A percentile compares a stretch with the other conserved stretches of the same genome.
These are phyloP conservation scores for Lachancea fermentati DNA, from an alignment of 805 yeast species.

Conservation along the genomic window DNA sequence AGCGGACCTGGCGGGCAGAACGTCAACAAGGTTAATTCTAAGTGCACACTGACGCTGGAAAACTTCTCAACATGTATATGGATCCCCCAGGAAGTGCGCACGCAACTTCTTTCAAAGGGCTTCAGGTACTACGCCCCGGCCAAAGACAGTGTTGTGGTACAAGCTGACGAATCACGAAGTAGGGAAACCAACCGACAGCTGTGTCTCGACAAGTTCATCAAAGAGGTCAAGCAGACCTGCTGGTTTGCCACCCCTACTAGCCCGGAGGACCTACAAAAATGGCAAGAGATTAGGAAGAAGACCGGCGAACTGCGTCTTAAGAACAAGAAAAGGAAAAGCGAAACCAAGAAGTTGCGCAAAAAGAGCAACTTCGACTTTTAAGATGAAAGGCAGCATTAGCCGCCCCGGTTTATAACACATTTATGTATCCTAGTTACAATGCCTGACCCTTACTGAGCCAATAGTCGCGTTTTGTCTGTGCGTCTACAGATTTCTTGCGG, in stretches of 20 bases:
- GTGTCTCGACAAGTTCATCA: conserved; percentile 55
- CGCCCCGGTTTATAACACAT: background rate
- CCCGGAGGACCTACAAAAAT: conserved; percentile 38
- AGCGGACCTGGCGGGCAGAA: conserved; percentile 89
- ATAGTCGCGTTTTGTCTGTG: conserved; percentile 31
- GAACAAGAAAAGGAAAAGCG: conserved; percentile 34
- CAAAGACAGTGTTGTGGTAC: conserved; percentile 50
- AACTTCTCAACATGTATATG: conserved; percentile 46
- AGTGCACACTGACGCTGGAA: conserved; percentile 54
- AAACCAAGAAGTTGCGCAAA: conserved; percentile 35
- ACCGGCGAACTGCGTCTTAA: conserved; percentile 34
- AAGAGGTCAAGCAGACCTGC: conserved; percentile 44
- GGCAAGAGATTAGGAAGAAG: conserved; percentile 38
- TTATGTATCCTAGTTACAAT: conserved; percentile 8
- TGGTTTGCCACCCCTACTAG: conserved; percentile 45
- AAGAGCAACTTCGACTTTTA: conserved; percentile 6
- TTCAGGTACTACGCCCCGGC: conserved; percentile 51
- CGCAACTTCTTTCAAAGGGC: conserved; percentile 35
- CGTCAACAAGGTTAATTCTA: conserved; percentile 60
- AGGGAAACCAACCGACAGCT: conserved; percentile 50
- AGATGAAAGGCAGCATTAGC: background rate
- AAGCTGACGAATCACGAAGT: conserved; percentile 54
- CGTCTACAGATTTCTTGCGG: conserved; percentile 24
- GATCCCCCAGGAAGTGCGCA: conserved; percentile 51
- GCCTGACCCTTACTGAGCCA: conserved; percentile 32